Evolutionary conservation across 2,329 filamentous ascomycete genomes (phyloP), one percentile per base, ranked within the genome.

Genomic region (Penicillium polonicum): DNA sequence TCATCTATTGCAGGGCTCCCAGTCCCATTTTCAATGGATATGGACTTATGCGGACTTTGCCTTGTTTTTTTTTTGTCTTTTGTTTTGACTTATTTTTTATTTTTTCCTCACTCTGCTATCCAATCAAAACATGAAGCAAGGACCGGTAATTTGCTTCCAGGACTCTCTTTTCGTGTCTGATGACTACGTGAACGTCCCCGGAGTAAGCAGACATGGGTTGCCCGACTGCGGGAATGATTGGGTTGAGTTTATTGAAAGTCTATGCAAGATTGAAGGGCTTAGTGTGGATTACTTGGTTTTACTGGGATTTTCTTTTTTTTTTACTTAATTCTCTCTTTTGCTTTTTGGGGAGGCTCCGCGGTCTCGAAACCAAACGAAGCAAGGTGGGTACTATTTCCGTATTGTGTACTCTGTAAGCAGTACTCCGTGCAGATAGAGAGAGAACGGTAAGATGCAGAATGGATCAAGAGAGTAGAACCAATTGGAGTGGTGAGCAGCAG

Each of bases 1-100:
- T 17, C 29, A 65, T 65, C 10, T 50, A 27, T 52, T 48, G 55
- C 60, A 65, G 62, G 63, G 50, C 44, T 15, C 27, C 39, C 49
- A 17, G 64, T 52, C 54, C 48, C 35, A 25, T 46, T 50, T 45
- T 5, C n/a, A 60, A 63, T 59, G 41, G 45, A 41, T 27, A n/a
- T 44, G 45, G 21, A 21, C 21, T 39, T 41, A 44, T 29, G 51
- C 46, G 25, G 31, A 29, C 15, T 48, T 39, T 48, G 42, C 33
- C 19, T 35, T 41, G 15, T 52, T 44, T 21, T 49, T 52, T 48
- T 56, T 33, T 10, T 15, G 13, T 42, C 13, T 10, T 48, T 39
- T 48, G 38, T 52, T 52, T 29, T 39, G 43, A 19, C 17, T 45
- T 8, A 1, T 1, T 19, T 25, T 53, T 41, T 51, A 3, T 13